Base-by-base conservation (phyloP, 2,329 filamentous ascomycete genomes). In the Sporothrix curviconia region DNA sequence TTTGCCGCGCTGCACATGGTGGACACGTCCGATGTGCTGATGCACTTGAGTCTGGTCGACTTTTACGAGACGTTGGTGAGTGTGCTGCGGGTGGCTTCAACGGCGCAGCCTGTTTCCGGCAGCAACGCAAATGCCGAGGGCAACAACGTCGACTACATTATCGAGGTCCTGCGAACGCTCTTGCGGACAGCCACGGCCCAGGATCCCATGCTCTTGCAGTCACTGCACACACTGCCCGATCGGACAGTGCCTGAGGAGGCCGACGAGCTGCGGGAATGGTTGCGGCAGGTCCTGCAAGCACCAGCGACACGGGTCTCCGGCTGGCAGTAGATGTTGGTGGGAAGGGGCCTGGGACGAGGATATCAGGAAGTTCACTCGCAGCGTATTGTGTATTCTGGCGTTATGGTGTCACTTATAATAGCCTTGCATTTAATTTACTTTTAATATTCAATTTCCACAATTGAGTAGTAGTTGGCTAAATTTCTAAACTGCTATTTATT, bases 1-100 rank as follows among this genome's bases (percentile, higher is more conserved):
- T 82, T 79, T 64, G 78, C 76, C 4, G 74, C 76, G 7, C 66
- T 82, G 28, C 69, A 64, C 55, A 82, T 83, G 79, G 72, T 81
- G 25, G 76, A 78, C 58, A 72, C 64, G 56, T 64, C 69, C 1
- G 80, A 83, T 56, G 59, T 69, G 19, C 70, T 83, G 22, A 78
- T 82, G 75, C 73, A 77, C 43, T 67, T 78, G 7, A 78, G 62
- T 55, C 70, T 82, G 19, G 67, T 79, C n/a, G 77, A 81, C 60
- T 82, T 81, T 59, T 78, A 78, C 62, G 77, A 81, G 68, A 68
- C 71, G 7, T 69, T 82, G 19, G 67, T 82, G 28, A 76, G 73
- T 51, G 69, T 78, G 34, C 73, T 80, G 70, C 69, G 76, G 14
- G 66, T 76, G 4, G 70, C 74, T 6, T 22, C 49, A 0, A 69